Evolutionary conservation across 805 yeast species (phyloP).

Genomic region (Debaryomyces tyrocola): DNA sequence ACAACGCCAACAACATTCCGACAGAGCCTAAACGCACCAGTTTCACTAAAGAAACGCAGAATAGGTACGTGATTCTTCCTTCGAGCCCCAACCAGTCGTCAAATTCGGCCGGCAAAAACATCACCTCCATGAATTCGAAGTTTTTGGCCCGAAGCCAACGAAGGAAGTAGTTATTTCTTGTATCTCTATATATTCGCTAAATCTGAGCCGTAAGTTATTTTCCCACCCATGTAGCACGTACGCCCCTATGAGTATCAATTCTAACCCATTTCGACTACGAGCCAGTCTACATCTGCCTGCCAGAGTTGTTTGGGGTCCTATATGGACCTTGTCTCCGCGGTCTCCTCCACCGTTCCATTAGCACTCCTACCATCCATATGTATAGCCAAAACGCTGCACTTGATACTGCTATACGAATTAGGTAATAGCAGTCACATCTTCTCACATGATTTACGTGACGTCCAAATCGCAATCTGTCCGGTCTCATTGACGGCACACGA

Average conservation of each 20-base stretch:
- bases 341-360: too few species aligned
- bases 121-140: slow-evolving; percentile 61
- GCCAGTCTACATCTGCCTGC: too few species aligned
- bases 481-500: background rate
- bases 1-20: slow-evolving; percentile 21
- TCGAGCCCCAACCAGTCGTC: background rate
- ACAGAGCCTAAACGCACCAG: slow-evolving; percentile 34
- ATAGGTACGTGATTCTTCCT: background rate
- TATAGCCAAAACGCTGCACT: background rate
- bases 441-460: too few species aligned
- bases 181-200: too few species aligned
- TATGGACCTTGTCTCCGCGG: too few species aligned
- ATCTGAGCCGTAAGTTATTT: too few species aligned
- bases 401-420: background rate
- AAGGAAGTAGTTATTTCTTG: slow-evolving; percentile 22
- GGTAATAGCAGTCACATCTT: background rate
- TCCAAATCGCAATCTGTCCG: too few species aligned
- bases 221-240: too few species aligned
- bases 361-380: too few species aligned
- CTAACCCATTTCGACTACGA: too few species aligned
- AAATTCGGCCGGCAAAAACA: slow-evolving; percentile 14
- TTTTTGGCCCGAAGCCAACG: slow-evolving; percentile 57
- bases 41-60: slow-evolving; percentile 30
- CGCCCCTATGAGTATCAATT: too few species aligned
- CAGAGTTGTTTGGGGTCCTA: too few species aligned